Conservation (phyloP, 2,329 filamentous ascomycete species). For the Bipolaris cookei region DNA sequence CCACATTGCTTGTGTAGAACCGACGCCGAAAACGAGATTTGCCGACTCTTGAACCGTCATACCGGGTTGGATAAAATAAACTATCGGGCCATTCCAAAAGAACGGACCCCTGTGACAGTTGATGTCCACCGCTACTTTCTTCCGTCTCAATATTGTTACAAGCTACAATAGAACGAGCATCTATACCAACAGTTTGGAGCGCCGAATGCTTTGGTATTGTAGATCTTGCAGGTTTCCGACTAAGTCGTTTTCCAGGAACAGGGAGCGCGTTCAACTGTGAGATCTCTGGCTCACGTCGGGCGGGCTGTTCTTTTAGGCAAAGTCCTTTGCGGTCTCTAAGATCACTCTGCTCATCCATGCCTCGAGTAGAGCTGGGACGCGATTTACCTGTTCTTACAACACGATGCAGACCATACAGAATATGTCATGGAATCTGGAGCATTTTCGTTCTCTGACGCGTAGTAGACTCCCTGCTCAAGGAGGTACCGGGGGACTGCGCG, state of each 20-base stretch:
- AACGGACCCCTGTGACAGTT: not conserved
- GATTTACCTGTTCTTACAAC: not conserved
- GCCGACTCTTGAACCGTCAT: constrained; percentile 11
- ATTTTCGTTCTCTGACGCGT: not conserved
- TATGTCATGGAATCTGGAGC: too few relatives aligned
- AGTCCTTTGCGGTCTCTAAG: not conserved
- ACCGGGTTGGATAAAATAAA: constrained; percentile 13
- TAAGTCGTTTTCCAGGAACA: not conserved
- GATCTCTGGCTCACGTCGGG: not conserved
- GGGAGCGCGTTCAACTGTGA: not conserved
- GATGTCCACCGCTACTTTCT: too few relatives aligned
- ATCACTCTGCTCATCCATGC: not conserved
- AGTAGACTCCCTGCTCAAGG: not conserved
- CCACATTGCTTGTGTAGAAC: not conserved
- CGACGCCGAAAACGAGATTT: constrained; percentile 10
- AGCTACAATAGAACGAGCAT: not conserved
- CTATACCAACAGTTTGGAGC: not conserved
- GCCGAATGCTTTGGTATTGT: not conserved
- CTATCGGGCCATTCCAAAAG: not conserved
- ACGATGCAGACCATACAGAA: not conserved
- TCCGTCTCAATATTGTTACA: not conserved
- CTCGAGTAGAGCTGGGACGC: not conserved
- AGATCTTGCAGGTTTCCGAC: not conserved
- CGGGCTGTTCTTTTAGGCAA: not conserved
- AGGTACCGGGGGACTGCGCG: not conserved